Percentiles rank a stretch among this genome's conserved stretches.
Conservation (phyloP, 140 eudicot species). For the Oenanthe javanica region DNA sequence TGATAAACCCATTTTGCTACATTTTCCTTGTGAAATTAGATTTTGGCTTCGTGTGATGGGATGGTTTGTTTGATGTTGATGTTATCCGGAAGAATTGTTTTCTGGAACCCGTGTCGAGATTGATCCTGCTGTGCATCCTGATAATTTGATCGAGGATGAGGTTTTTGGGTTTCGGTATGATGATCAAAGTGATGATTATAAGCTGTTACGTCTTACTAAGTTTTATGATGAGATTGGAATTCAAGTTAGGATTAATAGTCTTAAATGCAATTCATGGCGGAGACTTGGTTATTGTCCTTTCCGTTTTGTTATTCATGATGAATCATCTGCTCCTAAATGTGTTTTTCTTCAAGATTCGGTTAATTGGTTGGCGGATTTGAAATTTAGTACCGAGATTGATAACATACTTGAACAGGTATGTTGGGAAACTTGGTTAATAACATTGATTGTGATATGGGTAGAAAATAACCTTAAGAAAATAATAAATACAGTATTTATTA, state of each 20-base stretch:
- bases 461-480: too few relatives aligned
- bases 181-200: slow-evolving; percentile 27
- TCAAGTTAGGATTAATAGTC: slow-evolving; percentile 15
- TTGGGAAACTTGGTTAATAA: too few relatives aligned
- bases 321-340: too few relatives aligned
- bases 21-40: not conserved
- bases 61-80: not conserved
- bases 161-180: slow-evolving; percentile 27
- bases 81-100: not conserved
- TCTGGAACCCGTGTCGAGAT: not conserved
- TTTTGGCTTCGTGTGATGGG: not conserved
- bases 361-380: not conserved
- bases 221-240: slow-evolving; percentile 3
- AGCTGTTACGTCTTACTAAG: slow-evolving; percentile 26
- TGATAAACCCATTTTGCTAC: not conserved
- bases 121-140: not conserved
- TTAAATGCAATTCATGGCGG: slow-evolving; percentile 1
- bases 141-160: too few relatives aligned
- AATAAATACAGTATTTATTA: too few relatives aligned
- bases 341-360: not conserved
- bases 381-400: not conserved
- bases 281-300: slow-evolving; percentile 9
- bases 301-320: not conserved
- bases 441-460: too few relatives aligned
- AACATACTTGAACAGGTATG: too few relatives aligned